Evolutionary conservation across 192 early-diverging fungal species (phyloP).

Genomic region (Backusella liffmaniae): DNA sequence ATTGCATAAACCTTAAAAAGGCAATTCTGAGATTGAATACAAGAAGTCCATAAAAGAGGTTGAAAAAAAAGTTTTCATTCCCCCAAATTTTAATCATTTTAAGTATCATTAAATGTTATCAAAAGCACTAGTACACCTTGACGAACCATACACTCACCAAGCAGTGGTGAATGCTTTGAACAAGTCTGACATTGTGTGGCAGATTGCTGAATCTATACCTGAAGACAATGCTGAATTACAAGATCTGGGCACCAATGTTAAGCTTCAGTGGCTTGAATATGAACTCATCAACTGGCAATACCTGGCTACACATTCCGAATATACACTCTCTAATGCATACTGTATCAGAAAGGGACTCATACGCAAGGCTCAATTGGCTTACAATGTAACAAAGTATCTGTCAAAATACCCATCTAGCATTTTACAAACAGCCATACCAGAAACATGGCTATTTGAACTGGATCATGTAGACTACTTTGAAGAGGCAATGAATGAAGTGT

Average conservation of each 20-base stretch:
- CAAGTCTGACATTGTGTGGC: slow-evolving; percentile 11
- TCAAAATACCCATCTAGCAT: slow-evolving; percentile 57
- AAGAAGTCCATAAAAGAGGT: background rate
- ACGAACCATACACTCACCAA: slow-evolving; percentile 36
- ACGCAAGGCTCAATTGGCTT: slow-evolving; percentile 65
- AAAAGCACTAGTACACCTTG: slow-evolving; percentile 33
- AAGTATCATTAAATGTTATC: background rate
- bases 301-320: slow-evolving; percentile 30
- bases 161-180: slow-evolving; percentile 27
- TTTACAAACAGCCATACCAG: slow-evolving; percentile 50
- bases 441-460: slow-evolving; percentile 64
- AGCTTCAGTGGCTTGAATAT: slow-evolving; percentile 62
- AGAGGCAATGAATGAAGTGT: slow-evolving; percentile 67
- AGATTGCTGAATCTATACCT: background rate
- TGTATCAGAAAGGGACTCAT: slow-evolving; percentile 69
- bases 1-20: background rate
- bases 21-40: background rate
- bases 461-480: slow-evolving; percentile 66
- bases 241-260: background rate
- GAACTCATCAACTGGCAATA: slow-evolving; percentile 60
- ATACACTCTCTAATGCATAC: slow-evolving; percentile 49
- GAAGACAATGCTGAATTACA: slow-evolving; percentile 13
- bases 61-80: slow-evolving; percentile 7
- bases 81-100: background rate
- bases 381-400: slow-evolving; percentile 55